Conservation (phyloP, 2,329 filamentous ascomycete species). For the Tolypocladium inflatum region DNA sequence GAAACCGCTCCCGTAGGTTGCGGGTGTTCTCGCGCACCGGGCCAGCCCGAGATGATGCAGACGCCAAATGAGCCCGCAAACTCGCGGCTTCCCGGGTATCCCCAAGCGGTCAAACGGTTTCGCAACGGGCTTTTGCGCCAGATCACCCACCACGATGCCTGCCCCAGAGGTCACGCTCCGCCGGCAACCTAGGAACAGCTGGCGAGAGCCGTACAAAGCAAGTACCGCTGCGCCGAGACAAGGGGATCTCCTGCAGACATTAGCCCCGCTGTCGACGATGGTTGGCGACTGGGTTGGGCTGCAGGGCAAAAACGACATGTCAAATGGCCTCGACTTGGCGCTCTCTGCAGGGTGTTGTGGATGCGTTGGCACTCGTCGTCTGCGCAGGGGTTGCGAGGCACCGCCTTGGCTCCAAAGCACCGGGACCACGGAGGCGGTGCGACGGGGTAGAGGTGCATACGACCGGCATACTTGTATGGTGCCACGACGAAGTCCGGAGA, state of each 20-base stretch:
- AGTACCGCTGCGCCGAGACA: not conserved
- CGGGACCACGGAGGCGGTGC: not conserved
- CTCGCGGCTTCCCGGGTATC: not conserved
- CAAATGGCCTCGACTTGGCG: not conserved
- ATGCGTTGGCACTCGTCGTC: not conserved
- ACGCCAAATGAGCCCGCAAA: not conserved
- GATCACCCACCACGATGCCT: not conserved
- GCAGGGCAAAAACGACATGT: not conserved
- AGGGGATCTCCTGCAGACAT: not conserved
- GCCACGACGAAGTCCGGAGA: not conserved
- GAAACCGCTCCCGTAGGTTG: constrained; percentile 15
- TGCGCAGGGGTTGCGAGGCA: not conserved
- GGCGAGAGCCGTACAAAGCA: not conserved
- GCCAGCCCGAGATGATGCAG: not conserved
- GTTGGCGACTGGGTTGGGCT: not conserved
- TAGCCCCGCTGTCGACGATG: not conserved
- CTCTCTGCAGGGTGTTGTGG: not conserved
- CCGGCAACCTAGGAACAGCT: not conserved
- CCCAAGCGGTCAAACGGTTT: not conserved
- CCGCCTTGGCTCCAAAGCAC: not conserved
- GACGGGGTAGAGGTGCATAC: not conserved
- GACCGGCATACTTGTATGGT: not conserved
- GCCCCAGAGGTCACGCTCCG: not conserved
- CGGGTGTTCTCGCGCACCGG: not conserved
- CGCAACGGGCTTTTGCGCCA: not conserved